A percentile compares a stretch with the other conserved stretches of the same genome.
Conservation (phyloP, 2,329 filamentous ascomycete genomes). For the Arachnomyces sp. region DNA sequence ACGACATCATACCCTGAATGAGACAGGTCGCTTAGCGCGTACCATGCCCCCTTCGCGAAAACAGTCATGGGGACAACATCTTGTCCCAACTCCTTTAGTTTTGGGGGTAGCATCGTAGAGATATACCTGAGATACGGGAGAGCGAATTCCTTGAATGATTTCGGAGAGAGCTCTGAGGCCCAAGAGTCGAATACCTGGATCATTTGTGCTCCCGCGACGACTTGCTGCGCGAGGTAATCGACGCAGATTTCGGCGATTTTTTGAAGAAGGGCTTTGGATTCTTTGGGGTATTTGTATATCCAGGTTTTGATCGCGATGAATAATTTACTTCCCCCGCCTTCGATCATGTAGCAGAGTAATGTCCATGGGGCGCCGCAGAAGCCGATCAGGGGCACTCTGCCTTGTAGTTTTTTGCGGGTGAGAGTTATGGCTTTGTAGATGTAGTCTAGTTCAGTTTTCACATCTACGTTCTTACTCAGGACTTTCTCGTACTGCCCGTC, state of each 20-base stretch:
- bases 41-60: conserved; percentile 97
- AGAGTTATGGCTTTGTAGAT: conserved; percentile 93
- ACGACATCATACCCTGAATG: conserved; percentile 87
- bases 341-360: conserved; percentile 96
- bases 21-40: conserved; percentile 80
- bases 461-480: conserved; percentile 71
- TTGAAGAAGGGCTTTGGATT: conserved; percentile 70
- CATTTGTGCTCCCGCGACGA: conserved; percentile 88
- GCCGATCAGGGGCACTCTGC: conserved; percentile 84
- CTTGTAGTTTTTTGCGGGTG: conserved; percentile 78
- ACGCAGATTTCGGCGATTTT: conserved; percentile 94
- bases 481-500: conserved; percentile 78
- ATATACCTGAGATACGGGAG: conserved; percentile 84
- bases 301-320: conserved; percentile 93
- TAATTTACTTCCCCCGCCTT: conserved; percentile 91
- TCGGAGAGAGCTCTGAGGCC: conserved; percentile 86
- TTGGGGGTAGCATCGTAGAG: conserved; percentile 67
- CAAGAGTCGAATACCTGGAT: conserved; percentile 98
- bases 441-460: conserved; percentile 77
- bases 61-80: conserved; percentile 92
- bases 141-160: conserved; percentile 74
- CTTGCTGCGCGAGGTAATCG: conserved; percentile 86
- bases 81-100: conserved; percentile 64
- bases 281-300: conserved; percentile 82
- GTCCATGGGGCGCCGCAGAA: conserved; percentile 98